Evolutionary conservation across 2,329 filamentous ascomycete genomes (phyloP).

Genomic region (Aspergillus brunneoviolaceus): DNA sequence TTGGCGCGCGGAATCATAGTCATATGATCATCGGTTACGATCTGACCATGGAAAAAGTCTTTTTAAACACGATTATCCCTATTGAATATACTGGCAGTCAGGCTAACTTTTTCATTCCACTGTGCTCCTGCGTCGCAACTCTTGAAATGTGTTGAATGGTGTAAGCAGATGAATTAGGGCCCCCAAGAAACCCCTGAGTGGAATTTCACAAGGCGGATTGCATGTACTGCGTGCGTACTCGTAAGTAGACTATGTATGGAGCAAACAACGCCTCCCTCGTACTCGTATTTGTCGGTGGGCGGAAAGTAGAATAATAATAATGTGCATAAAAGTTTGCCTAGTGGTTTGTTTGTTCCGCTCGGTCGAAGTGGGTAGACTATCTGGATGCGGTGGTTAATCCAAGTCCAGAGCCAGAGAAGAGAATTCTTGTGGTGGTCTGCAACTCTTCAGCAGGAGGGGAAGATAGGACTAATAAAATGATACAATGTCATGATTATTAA

Average conservation of each 20-base stretch:
- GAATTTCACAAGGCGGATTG: not conserved
- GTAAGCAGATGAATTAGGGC: not conserved
- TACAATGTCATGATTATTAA: not conserved
- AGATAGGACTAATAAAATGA: not conserved
- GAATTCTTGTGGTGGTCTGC: not conserved
- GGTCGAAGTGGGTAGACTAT: not conserved
- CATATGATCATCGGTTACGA: not conserved
- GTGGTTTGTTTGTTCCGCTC: conserved; percentile 1
- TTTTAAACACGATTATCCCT: not conserved
- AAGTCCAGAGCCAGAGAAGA: not conserved
- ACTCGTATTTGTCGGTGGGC: conserved; percentile 7
- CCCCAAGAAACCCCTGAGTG: conserved; percentile 1
- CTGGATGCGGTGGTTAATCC: not conserved
- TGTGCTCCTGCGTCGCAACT: not conserved
- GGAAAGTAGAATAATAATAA: not conserved
- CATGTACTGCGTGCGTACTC: not conserved
- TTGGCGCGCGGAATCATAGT: not conserved
- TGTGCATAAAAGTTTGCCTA: conserved; percentile 3
- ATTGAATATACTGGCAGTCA: too few relatives aligned
- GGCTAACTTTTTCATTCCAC: not conserved
- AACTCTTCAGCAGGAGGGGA: not conserved
- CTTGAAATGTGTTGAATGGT: not conserved
- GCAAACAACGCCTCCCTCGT: not conserved
- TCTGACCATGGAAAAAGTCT: too few relatives aligned
- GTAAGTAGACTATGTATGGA: not conserved